These are phyloP conservation scores for Trichosporon asahii DNA, from an alignment of 1,284 basidiomycete species.

Conservation along the genomic window DNA sequence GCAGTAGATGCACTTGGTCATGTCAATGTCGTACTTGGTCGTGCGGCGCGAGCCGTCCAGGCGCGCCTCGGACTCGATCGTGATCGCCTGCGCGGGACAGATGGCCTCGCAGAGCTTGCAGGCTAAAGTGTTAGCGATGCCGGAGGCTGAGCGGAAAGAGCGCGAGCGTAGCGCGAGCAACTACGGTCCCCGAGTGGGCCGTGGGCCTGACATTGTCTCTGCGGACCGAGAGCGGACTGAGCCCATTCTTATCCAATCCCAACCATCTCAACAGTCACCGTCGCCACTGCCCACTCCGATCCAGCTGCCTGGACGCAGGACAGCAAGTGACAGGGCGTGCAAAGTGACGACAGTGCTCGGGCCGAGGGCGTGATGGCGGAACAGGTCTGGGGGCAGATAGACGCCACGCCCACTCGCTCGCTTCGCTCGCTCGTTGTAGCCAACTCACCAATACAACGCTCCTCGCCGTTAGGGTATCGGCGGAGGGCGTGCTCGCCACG, in stretches of 20 bases:
- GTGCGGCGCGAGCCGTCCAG: slow-evolving; percentile 94
- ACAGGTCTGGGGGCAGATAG: too few relatives aligned
- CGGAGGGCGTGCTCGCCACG: slow-evolving; percentile 98
- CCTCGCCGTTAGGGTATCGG: slow-evolving; percentile 96
- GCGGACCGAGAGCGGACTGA: neutral
- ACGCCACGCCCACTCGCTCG: neutral
- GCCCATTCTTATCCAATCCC: neutral
- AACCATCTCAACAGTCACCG: neutral
- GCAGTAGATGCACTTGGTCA: slow-evolving; percentile 90
- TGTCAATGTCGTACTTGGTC: slow-evolving; percentile 98
- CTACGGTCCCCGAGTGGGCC: too few relatives aligned
- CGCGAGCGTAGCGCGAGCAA: neutral
- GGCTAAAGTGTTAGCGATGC: slow-evolving; percentile 56
- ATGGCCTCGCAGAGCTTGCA: slow-evolving; percentile 99
- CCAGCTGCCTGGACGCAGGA: too few relatives aligned
- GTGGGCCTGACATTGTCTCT: neutral
- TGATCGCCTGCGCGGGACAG: slow-evolving; percentile 98
- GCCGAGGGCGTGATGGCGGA: too few relatives aligned
- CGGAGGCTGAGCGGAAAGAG: neutral
- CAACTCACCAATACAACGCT: slow-evolving; percentile 88
- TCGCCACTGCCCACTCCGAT: neutral
- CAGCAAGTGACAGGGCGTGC: too few relatives aligned
- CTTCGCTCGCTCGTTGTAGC: neutral
- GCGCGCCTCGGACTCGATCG: slow-evolving; percentile 96
- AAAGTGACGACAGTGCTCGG: too few relatives aligned